Evolutionary conservation across 768 basidiomycete species (phyloP), one percentile per base, ranked within the genome.

Genomic region (Hericium coralloides): DNA sequence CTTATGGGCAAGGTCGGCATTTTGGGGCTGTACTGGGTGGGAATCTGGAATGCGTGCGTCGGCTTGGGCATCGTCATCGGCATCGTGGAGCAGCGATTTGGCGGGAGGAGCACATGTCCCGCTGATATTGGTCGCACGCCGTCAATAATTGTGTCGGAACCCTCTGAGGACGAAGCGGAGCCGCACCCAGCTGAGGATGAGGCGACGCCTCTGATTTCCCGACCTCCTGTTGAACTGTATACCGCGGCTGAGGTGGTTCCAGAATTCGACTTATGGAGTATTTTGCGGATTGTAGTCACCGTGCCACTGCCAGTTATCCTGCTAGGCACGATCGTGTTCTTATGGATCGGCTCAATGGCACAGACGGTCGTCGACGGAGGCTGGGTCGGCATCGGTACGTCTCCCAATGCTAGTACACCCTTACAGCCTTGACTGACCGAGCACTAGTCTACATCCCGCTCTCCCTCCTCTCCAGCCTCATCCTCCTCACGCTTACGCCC

Each of bases 311-410:
- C 83, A 12, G 64, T 88, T 41, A 57, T 83, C 12, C 72, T 72
- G 50, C 80, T 89, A 62, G 70, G 84, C 26, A 67, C 69, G 0
- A 60, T 81, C 23, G 59, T 84, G 36, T 18, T 81, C 15, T 48
- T 87, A 4, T 63, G 62, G 62, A 26, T 63, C 2, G 71, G 68
- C 22, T 73, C 79, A 2, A 65, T 79, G 60, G 67, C 73, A 22
- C 84, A 89, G 66, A 85, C 84, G 0, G 66, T 87, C 6, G 73
- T 74, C 0, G 87, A 90, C 60, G 88, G 87, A 14, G 81, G 76
- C 36, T 73, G 72, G 55, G 72, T 82, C 2, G 59, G 64, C 15
- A 60, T 65, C 17, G 77, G 84, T 86, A 63, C 69, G 79, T 45
- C 3, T 2, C 15, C 17, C 3, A 0, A 12, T 17, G 26, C 8